phyloP scores from a whole-genome alignment of 2,329 filamentous ascomycete species.

The Fusarium musae region DNA sequence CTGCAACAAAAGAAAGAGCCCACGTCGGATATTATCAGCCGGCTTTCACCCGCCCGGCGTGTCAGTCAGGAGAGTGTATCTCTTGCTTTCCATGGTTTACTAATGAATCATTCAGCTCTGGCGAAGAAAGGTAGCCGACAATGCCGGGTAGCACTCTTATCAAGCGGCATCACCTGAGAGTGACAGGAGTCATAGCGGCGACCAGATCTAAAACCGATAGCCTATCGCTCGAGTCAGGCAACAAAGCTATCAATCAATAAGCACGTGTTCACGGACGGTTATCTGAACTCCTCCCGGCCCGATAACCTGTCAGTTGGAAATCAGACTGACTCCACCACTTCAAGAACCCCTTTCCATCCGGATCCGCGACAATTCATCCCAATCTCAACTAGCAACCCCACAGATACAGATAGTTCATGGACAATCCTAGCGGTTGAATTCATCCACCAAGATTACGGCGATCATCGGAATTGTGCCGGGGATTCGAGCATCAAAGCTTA shows the following conservation, averaged over 20 bases:
- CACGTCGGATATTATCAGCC: not conserved
- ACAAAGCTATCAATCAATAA: not conserved
- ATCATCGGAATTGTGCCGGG: not conserved
- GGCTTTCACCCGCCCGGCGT: too few species aligned
- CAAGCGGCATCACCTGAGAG: not conserved
- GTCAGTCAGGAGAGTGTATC: too few species aligned
- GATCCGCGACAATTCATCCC: not conserved
- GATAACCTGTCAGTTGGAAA: not conserved
- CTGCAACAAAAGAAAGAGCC: not conserved
- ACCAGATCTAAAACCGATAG: not conserved
- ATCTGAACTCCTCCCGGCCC: not conserved
- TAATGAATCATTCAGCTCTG: not conserved
- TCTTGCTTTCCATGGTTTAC: not conserved
- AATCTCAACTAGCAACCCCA: not conserved
- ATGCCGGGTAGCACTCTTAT: not conserved
- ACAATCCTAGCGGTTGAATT: not conserved
- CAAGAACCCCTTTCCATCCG: not conserved
- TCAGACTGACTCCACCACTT: not conserved
- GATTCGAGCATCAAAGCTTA: not conserved
- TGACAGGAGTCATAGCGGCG: not conserved
- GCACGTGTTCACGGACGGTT: not conserved
- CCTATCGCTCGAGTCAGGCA: not conserved
- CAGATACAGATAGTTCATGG: not conserved
- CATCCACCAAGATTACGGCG: not conserved
- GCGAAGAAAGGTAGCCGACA: not conserved